Conservation (phyloP, 441 rosid genomes). For the Arabidopsis lyrata region DNA sequence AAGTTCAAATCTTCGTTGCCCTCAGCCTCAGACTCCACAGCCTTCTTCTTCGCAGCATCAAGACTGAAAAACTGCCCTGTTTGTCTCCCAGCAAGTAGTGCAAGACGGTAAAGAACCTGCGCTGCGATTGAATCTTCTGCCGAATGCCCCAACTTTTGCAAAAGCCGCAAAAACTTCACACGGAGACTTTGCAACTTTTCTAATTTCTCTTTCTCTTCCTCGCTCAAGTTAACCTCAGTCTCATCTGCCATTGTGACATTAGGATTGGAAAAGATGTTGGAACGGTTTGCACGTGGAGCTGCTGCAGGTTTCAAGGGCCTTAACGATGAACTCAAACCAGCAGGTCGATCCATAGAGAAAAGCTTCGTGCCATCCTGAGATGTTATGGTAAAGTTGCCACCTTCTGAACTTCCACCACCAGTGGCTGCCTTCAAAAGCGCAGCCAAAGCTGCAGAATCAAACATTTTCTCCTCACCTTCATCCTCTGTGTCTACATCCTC, state of each 20-base stretch:
- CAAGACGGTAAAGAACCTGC: slow-evolving; percentile 85
- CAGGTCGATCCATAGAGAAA: slow-evolving; percentile 93
- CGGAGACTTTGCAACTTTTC: slow-evolving; percentile 78
- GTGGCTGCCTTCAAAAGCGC: slow-evolving; percentile 92
- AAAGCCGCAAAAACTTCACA: slow-evolving; percentile 89
- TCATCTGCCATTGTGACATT: slow-evolving; percentile 53
- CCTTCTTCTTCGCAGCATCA: slow-evolving; percentile 79
- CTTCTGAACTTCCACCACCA: slow-evolving; percentile 69
- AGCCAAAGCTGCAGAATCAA: slow-evolving; percentile 91
- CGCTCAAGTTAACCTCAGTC: slow-evolving; percentile 66
- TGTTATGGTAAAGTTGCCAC: slow-evolving; percentile 65
- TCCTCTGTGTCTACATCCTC: slow-evolving; percentile 83
- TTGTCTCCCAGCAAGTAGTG: slow-evolving; percentile 81
- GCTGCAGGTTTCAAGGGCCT: slow-evolving; percentile 74
- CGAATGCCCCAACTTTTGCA: slow-evolving; percentile 78
- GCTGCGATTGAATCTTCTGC: slow-evolving; percentile 80
- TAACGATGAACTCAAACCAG: slow-evolving; percentile 86
- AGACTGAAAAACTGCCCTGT: slow-evolving; percentile 72
- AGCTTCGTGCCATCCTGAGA: slow-evolving; percentile 90
- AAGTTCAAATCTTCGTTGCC: slow-evolving; percentile 66
- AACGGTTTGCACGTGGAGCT: slow-evolving; percentile 62
- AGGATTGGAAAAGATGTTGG: slow-evolving; percentile 59
- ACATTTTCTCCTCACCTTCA: slow-evolving; percentile 76
- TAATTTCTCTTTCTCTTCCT: slow-evolving; percentile 79
- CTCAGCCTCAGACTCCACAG: slow-evolving; percentile 76